Base-by-base conservation (phyloP, 2,329 filamentous ascomycete genomes). In the Cryphonectria parasitica region DNA sequence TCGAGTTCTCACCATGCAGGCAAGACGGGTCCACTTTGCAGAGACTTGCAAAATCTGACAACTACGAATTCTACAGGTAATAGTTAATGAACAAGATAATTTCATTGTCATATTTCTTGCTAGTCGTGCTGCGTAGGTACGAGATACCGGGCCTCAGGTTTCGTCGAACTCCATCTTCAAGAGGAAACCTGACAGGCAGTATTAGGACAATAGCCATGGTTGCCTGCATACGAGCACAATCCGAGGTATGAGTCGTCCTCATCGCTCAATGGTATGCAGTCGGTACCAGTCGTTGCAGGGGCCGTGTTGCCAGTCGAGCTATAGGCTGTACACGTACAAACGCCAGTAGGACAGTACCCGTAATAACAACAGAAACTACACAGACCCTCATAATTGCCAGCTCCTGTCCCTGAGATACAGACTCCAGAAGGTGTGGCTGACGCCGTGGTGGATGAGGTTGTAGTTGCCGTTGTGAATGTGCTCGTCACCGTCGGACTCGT, bases 301-400 rank as follows among this genome's bases (percentile, higher is more conserved):
- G 67, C n/a, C 43, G 49, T 17, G 19, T 64, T 63, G 6, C 3
- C 49, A 39, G 58, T 54, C 13, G 43, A 7, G 45, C 34, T n/a
- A 10, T 68, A 43, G 22, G 28, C 22, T 11, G 66, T 41, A n/a
- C 39, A 64, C 25, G 64, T 66, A 28, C 64, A 66, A 6, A 66
- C 64, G 2, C 64, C 64, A 6, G 43, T 17, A 10, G 64, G 64
- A 54, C 64, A 66, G 25, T 66, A 66, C 3, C 45, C 64, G 13
- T 66, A 66, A 31, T 4, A 56, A 22, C 64, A 66, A 19, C 17
- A 39, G 15, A 64, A 68, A 7, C 28, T n/a, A 61, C 74, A 75
- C 6, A 75, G 69, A 1, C 74, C 74, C 1, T 54, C 25, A 60
- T 72, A 74, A 45, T 75, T 75, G 13, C 66, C 71, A 1, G 67